Conservation (phyloP, 2,329 filamentous ascomycete genomes). For the Colletotrichum liriopes region DNA sequence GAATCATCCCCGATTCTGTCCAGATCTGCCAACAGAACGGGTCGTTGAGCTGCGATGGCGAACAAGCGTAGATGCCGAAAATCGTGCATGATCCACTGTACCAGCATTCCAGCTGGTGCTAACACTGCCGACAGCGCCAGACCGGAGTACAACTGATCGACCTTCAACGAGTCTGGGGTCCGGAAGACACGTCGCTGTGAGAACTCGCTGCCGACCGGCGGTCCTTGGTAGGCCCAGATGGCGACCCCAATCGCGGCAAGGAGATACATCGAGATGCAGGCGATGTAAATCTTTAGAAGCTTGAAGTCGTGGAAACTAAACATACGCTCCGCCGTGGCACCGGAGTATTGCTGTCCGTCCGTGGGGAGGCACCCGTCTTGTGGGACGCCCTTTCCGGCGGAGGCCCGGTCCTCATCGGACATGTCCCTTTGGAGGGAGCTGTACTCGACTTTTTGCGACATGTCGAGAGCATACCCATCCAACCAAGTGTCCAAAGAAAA, state of each 20-base stretch:
- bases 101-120: slow-evolving; percentile 31
- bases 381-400: slow-evolving; percentile 16
- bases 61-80: slow-evolving; percentile 31
- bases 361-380: neutral
- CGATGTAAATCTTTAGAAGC: slow-evolving; percentile 21
- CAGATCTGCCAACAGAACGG: slow-evolving; percentile 16
- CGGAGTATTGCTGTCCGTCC: neutral
- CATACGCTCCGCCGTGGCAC: slow-evolving; percentile 30
- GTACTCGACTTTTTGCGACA: slow-evolving; percentile 23
- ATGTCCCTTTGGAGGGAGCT: slow-evolving; percentile 16
- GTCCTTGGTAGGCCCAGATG: slow-evolving; percentile 29
- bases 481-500: neutral
- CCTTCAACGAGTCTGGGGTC: slow-evolving; percentile 18
- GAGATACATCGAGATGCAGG: slow-evolving; percentile 16
- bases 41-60: slow-evolving; percentile 26
- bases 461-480: neutral
- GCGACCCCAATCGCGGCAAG: slow-evolving; percentile 20
- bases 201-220: neutral
- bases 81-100: slow-evolving; percentile 35
- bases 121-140: slow-evolving; percentile 25
- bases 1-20: slow-evolving; percentile 32
- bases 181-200: slow-evolving; percentile 24
- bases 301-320: slow-evolving; percentile 27
- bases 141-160: slow-evolving; percentile 35
- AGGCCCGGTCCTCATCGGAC: slow-evolving; percentile 24